Percentiles rank a stretch among this genome's conserved stretches.
Evolutionary conservation across 176 grass and related monocot species (phyloP).

Genomic region (Triticum aestivum): IWGSC_CS_RefSeq_v2.1 NC_057814.1:529965013-529965512

Average conservation of each 20-base stretch:
- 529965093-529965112: background rate
- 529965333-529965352: background rate
- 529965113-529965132: background rate
- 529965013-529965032: conserved; percentile 83
- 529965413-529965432: background rate
- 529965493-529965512: background rate
- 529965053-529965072: conserved; percentile 62
- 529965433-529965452: background rate
- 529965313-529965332: background rate
- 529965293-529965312: background rate
- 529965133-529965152: background rate
- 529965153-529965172: background rate
- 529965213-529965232: background rate
- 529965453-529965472: background rate
- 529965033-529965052: conserved; percentile 88
- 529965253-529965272: background rate
- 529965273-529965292: background rate
- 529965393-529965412: background rate
- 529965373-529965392: background rate
- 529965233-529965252: too few species aligned
- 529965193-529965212: background rate
- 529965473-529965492: background rate
- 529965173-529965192: background rate
- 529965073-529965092: conserved; percentile 61
- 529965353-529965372: background rate